Evolutionary conservation across 176 grass and related monocot genomes (phyloP).

Genomic region (Carex kokanica): DNA sequence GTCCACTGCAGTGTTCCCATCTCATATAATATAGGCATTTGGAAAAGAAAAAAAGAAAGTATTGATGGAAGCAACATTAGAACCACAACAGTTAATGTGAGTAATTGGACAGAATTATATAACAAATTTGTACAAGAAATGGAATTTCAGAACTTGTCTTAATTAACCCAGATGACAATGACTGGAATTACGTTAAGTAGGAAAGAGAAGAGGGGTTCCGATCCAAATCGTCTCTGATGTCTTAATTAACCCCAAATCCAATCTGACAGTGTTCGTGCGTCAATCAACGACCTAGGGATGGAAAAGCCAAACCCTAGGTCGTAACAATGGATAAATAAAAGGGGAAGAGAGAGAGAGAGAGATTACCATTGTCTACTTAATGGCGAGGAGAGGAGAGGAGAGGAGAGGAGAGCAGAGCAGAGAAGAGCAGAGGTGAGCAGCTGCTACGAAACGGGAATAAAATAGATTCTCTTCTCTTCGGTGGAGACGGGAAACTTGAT

Average conservation of each 20-base stretch:
- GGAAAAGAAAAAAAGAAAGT: background rate
- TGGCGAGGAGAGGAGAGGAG: background rate
- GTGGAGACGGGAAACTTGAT: too few relatives aligned
- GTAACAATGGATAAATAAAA: background rate
- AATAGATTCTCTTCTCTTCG: background rate
- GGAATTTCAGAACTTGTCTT: background rate
- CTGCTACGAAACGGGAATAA: background rate
- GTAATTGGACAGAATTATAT: background rate
- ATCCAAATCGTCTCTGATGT: background rate
- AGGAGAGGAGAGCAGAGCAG: background rate
- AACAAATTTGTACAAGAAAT: background rate
- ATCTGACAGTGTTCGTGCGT: background rate
- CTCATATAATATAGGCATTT: background rate
- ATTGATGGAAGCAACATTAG: too few relatives aligned
- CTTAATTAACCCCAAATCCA: background rate
- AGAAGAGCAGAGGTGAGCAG: background rate
- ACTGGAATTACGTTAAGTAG: background rate
- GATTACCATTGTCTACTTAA: background rate
- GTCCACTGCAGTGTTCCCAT: background rate
- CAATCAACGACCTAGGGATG: background rate
- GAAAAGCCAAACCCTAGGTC: slow-evolving; percentile 8
- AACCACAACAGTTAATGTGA: background rate
- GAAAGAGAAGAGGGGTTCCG: background rate
- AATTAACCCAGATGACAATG: background rate
- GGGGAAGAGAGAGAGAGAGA: too few relatives aligned